A percentile compares a stretch with the other conserved stretches of the same genome.
These are phyloP conservation scores for Cylindrotheca fusiformis DNA, from an alignment of 108 stramenopile species.

Conservation along the genomic window DNA sequence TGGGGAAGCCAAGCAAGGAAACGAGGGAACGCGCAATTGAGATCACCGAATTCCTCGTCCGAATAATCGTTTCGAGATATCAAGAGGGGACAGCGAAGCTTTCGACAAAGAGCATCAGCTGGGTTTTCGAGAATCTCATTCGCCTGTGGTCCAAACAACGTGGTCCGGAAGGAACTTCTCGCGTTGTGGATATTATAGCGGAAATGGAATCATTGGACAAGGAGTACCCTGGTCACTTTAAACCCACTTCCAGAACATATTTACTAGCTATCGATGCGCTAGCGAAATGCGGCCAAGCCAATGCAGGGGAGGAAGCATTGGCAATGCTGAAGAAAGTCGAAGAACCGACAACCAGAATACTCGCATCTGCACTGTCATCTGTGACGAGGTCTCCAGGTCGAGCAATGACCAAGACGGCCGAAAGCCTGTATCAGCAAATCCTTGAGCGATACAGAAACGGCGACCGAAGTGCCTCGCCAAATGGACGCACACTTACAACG, in stretches of 20 bases:
- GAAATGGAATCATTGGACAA: slow-evolving; percentile 8
- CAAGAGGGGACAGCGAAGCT: slow-evolving; percentile 2
- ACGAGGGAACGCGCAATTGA: slow-evolving; percentile 5
- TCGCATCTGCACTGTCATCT: background rate
- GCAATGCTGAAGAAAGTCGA: background rate
- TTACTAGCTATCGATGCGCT: slow-evolving; percentile 5
- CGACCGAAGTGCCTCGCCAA: background rate
- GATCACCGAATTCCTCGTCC: background rate
- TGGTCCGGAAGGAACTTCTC: background rate
- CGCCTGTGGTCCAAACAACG: slow-evolving; percentile 8
- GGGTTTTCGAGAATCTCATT: slow-evolving; percentile 6
- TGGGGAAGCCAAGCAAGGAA: background rate
- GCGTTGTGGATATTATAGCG: slow-evolving; percentile 1
- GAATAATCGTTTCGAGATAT: background rate
- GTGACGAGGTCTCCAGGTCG: background rate
- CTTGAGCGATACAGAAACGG: background rate
- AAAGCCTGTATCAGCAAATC: background rate
- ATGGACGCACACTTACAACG: background rate
- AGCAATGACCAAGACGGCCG: background rate
- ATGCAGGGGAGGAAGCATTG: background rate
- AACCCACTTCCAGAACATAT: slow-evolving; percentile 2
- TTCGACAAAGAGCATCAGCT: too few species aligned
- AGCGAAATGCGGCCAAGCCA: background rate
- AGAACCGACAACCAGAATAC: background rate
- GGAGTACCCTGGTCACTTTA: background rate